phyloP scores from a whole-genome alignment of 2,329 filamentous ascomycete species.

The Fusarium burgessii region DNA sequence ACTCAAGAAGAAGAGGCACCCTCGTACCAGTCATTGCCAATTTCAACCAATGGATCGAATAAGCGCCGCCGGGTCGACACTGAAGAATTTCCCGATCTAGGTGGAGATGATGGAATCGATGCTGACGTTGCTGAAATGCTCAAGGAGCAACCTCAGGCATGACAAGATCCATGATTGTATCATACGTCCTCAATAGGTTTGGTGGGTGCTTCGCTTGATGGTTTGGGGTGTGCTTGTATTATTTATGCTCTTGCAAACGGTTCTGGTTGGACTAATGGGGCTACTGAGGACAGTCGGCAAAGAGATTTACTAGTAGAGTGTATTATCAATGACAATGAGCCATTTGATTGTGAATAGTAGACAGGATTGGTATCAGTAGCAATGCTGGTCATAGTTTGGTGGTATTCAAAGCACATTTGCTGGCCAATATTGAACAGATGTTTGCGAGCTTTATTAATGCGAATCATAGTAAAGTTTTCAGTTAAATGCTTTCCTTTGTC shows the following conservation, averaged over 20 bases:
- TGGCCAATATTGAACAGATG: background rate
- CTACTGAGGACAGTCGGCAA: background rate
- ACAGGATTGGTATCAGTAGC: background rate
- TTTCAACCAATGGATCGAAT: constrained; percentile 65
- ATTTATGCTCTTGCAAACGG: background rate
- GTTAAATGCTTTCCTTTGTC: background rate
- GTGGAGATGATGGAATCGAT: constrained; percentile 66
- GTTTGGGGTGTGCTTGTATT: background rate
- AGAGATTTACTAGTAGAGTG: background rate
- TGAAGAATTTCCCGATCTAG: constrained; percentile 66
- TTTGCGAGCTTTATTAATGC: background rate
- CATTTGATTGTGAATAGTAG: constrained; percentile 4
- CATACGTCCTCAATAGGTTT: background rate
- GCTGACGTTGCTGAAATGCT: constrained; percentile 69
- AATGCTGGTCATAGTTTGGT: background rate
- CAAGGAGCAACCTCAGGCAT: constrained; percentile 36
- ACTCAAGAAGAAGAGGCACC: constrained; percentile 56
- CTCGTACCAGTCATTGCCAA: constrained; percentile 62
- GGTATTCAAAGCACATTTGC: background rate
- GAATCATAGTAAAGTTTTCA: background rate
- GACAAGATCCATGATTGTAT: background rate
- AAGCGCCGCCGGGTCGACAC: constrained; percentile 67
- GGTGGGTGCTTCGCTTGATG: background rate
- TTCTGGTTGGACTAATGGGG: background rate
- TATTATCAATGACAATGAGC: constrained; percentile 3